These are phyloP conservation scores for Keithomyces neogunnii DNA, from an alignment of 2,329 filamentous ascomycete species.

Conservation along the genomic window DNA sequence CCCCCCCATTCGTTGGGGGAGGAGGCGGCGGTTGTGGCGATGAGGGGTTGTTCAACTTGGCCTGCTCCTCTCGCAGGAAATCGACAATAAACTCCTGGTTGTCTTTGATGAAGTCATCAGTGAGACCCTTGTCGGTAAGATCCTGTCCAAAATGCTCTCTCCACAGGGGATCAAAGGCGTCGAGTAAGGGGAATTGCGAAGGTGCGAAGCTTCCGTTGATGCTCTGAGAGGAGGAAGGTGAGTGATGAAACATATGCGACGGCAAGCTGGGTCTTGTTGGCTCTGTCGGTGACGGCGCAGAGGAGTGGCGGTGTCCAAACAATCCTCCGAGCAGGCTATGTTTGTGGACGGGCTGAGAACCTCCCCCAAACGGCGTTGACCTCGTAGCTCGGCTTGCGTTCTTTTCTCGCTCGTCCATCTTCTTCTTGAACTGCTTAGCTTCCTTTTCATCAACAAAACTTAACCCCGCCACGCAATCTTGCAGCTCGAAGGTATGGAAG, in stretches of 20 bases:
- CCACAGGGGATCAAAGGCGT: conserved; percentile 58
- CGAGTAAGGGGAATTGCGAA: conserved; percentile 53
- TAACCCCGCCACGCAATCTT: conserved; percentile 81
- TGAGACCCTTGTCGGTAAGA: conserved; percentile 52
- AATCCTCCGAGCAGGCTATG: conserved; percentile 50
- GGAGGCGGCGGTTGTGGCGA: conserved; percentile 15
- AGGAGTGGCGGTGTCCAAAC: conserved; percentile 54
- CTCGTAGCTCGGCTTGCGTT: conserved; percentile 84
- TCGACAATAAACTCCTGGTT: conserved; percentile 62
- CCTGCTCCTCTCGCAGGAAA: conserved; percentile 51
- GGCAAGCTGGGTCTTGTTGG: conserved; percentile 38
- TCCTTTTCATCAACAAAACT: conserved; percentile 97
- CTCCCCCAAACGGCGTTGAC: conserved; percentile 63
- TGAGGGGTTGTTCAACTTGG: conserved; percentile 20
- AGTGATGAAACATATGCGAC: conserved; percentile 25
- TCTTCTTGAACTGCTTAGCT: conserved; percentile 93
- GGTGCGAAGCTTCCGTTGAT: conserved; percentile 33
- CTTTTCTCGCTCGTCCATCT: conserved; percentile 93
- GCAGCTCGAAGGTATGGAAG: conserved; percentile 95
- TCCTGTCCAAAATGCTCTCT: conserved; percentile 58
- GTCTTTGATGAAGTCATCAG: conserved; percentile 57
- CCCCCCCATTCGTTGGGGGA: conserved; percentile 23
- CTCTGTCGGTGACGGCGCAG: conserved; percentile 49
- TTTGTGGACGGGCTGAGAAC: conserved; percentile 29
- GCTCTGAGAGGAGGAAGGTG: conserved; percentile 35